phyloP scores from a whole-genome alignment of 495 filamentous ascomycete species.

The Talaromyces trachyspermus region DNA sequence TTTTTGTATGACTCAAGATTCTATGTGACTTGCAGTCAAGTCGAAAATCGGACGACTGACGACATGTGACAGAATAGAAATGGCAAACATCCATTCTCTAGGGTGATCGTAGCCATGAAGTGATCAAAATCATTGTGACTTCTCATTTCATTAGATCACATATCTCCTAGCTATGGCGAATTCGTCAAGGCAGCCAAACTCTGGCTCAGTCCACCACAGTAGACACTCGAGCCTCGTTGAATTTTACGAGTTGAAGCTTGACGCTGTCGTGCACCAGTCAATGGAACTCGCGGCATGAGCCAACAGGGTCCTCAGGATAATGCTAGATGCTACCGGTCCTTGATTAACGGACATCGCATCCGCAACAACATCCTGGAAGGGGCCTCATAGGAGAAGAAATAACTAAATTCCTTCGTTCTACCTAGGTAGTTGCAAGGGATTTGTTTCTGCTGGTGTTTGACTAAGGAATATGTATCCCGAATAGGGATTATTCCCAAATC shows the following conservation, averaged over 20 bases:
- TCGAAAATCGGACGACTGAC: too few species aligned
- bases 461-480: too few species aligned
- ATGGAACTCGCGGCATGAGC: not conserved
- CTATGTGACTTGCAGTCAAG: too few species aligned
- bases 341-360: not conserved
- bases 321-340: not conserved
- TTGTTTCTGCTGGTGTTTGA: not conserved
- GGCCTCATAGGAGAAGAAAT: not conserved
- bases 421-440: conserved; percentile 1
- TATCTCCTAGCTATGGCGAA: too few species aligned
- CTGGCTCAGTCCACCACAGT: not conserved
- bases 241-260: not conserved
- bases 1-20: too few species aligned
- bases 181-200: conserved; percentile 1
- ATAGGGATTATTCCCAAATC: too few species aligned
- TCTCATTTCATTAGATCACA: too few species aligned
- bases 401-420: not conserved
- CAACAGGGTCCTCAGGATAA: conserved; percentile 1
- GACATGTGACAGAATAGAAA: too few species aligned
- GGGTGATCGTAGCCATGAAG: too few species aligned
- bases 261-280: not conserved
- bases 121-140: too few species aligned
- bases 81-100: too few species aligned
- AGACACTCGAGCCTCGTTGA: not conserved
- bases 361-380: not conserved